Conservation (phyloP, 1,284 basidiomycete species). For the Trichosporon sp. region DNA sequence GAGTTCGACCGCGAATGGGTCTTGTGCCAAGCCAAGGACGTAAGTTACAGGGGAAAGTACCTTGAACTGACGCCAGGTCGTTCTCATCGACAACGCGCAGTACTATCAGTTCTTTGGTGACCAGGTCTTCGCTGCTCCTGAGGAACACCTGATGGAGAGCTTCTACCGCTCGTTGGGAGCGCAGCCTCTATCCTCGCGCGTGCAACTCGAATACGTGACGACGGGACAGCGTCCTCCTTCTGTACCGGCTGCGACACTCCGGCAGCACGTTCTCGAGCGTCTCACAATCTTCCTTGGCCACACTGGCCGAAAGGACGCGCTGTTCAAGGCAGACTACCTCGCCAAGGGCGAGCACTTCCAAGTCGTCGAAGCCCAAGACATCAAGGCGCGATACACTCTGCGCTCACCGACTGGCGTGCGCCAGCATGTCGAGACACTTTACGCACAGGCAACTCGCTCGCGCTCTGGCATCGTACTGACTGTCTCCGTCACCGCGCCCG, state of each 20-base stretch:
- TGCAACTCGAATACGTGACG: slow-evolving; percentile 72
- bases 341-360: slow-evolving; percentile 68
- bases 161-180: slow-evolving; percentile 62
- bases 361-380: slow-evolving; percentile 61
- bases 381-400: slow-evolving; percentile 47
- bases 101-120: slow-evolving; percentile 75
- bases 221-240: slow-evolving; percentile 34
- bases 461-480: slow-evolving; percentile 70
- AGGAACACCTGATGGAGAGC: slow-evolving; percentile 58
- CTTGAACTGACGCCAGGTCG: slow-evolving; percentile 59
- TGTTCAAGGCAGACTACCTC: slow-evolving; percentile 60
- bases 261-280: slow-evolving; percentile 73
- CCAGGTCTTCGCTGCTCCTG: slow-evolving; percentile 82
- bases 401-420: slow-evolving; percentile 40
- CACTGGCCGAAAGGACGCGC: slow-evolving; percentile 71
- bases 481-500: slow-evolving; percentile 70
- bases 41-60: slow-evolving; percentile 24
- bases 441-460: slow-evolving; percentile 67
- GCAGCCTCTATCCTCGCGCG: slow-evolving; percentile 68
- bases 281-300: slow-evolving; percentile 91
- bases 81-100: slow-evolving; percentile 79
- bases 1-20: slow-evolving; percentile 47
- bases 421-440: slow-evolving; percentile 59
- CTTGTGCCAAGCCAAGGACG: slow-evolving; percentile 43
- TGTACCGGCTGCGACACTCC: slow-evolving; percentile 37